These are phyloP conservation scores for Rhizophlyctis rosea DNA, from an alignment of 192 early-diverging fungal genomes.

Conservation along the genomic window DNA sequence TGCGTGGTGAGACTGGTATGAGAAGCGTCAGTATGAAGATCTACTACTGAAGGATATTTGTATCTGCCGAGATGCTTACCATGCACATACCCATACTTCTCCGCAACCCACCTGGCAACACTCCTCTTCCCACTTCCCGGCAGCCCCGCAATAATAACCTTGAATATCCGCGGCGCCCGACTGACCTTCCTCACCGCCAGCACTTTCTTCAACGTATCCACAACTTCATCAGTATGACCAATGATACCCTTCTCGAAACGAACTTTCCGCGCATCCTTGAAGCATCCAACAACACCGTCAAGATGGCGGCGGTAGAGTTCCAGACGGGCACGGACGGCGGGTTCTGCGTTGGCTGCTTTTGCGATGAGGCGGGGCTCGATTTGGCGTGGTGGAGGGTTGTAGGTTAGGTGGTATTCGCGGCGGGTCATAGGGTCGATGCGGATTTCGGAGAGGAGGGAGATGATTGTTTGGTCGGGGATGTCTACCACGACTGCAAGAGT, in stretches of 20 bases:
- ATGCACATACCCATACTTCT: conserved; percentile 41
- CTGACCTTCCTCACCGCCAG: conserved; percentile 29
- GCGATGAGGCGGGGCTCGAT: conserved; percentile 37
- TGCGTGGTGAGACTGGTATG: conserved; percentile 45
- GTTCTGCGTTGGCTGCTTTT: conserved; percentile 26
- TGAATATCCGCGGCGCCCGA: conserved; percentile 41
- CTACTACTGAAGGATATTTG: neutral
- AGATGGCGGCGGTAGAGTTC: conserved; percentile 27
- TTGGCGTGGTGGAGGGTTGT: conserved; percentile 35
- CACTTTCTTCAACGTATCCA: conserved; percentile 18
- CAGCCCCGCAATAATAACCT: conserved; percentile 38
- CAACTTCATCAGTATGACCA: conserved; percentile 29
- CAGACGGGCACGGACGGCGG: conserved; percentile 18
- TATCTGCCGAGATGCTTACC: conserved; percentile 23
- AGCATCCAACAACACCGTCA: conserved; percentile 6
- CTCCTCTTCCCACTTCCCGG: conserved; percentile 46
- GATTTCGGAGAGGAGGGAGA: conserved; percentile 21
- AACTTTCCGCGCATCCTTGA: conserved; percentile 21
- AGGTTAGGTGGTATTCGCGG: conserved; percentile 31
- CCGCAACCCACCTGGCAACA: conserved; percentile 34
- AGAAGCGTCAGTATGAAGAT: neutral
- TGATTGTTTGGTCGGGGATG: conserved; percentile 38
- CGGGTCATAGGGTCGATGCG: conserved; percentile 47
- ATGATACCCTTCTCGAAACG: conserved; percentile 28
- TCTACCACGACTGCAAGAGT: conserved; percentile 26